Conservation (phyloP, 495 filamentous ascomycete genomes). For the Tuber calosporum region DNA sequence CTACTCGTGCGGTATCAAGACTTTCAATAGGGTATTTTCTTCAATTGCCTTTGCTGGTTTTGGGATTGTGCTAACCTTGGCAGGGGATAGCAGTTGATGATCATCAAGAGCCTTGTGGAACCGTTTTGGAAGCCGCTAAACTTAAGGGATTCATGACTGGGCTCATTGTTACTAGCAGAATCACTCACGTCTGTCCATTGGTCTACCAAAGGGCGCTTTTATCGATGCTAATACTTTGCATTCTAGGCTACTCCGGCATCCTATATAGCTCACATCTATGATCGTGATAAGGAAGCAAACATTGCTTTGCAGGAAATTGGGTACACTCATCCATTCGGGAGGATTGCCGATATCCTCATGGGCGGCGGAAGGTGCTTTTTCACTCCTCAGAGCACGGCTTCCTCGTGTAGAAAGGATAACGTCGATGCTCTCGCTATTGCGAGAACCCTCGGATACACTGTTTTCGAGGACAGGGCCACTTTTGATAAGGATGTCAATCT, state of each 20-base stretch:
- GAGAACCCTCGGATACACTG: constrained; percentile 39
- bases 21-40: constrained; percentile 37
- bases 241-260: constrained; percentile 39
- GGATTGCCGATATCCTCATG: constrained; percentile 42
- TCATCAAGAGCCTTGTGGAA: constrained; percentile 37
- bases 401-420: constrained; percentile 41
- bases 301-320: constrained; percentile 43
- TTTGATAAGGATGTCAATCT: constrained; percentile 42
- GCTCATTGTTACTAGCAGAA: constrained; percentile 42
- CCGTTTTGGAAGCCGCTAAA: constrained; percentile 42
- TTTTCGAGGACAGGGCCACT: constrained; percentile 38
- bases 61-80: background rate
- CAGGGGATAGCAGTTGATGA: constrained; percentile 36
- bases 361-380: constrained; percentile 44
- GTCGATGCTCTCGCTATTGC: constrained; percentile 41
- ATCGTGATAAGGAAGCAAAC: constrained; percentile 40
- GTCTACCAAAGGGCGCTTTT: background rate
- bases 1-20: constrained; percentile 42
- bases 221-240: background rate
- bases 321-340: constrained; percentile 40
- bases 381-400: constrained; percentile 38
- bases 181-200: constrained; percentile 38
- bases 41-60: background rate
- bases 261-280: constrained; percentile 41
- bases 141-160: constrained; percentile 41